phyloP scores from a whole-genome alignment of 225 moss, liverwort and hornwort genomes.

The Lunularia cruciata region DNA sequence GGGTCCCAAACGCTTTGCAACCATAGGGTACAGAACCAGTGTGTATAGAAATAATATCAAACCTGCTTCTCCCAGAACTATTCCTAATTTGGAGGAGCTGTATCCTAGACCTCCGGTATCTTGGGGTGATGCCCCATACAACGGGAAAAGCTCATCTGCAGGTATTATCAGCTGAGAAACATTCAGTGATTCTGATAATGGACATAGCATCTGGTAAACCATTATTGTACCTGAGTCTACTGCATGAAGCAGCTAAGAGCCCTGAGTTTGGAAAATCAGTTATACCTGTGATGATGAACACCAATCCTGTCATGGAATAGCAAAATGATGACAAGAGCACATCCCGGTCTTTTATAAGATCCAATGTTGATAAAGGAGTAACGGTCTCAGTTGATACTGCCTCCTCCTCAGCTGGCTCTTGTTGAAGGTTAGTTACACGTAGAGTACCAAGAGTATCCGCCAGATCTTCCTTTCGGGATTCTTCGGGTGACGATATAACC shows the following conservation, averaged over 20 bases:
- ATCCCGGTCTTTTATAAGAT: conserved; percentile 43
- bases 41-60: conserved; percentile 73
- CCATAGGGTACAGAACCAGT: conserved; percentile 52
- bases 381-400: conserved; percentile 24
- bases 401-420: conserved; percentile 26
- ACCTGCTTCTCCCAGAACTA: conserved; percentile 75
- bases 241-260: not conserved
- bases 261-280: not conserved
- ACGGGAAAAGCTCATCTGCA: conserved; percentile 82
- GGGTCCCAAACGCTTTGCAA: conserved; percentile 54
- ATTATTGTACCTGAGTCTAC: not conserved
- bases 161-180: not conserved
- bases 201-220: not conserved
- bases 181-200: not conserved
- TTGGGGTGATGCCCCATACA: conserved; percentile 69
- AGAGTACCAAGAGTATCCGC: not conserved
- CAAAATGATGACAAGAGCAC: conserved; percentile 70
- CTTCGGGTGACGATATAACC: conserved; percentile 29
- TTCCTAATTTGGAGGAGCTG: conserved; percentile 61
- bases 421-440: conserved; percentile 1
- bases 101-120: conserved; percentile 62
- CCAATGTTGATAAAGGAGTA: conserved; percentile 10
- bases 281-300: conserved; percentile 87
- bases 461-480: not conserved
- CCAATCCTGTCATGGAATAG: conserved; percentile 82